Evolutionary conservation across 306 rosid genomes (phyloP).

Genomic region (Rosa rugosa): DNA sequence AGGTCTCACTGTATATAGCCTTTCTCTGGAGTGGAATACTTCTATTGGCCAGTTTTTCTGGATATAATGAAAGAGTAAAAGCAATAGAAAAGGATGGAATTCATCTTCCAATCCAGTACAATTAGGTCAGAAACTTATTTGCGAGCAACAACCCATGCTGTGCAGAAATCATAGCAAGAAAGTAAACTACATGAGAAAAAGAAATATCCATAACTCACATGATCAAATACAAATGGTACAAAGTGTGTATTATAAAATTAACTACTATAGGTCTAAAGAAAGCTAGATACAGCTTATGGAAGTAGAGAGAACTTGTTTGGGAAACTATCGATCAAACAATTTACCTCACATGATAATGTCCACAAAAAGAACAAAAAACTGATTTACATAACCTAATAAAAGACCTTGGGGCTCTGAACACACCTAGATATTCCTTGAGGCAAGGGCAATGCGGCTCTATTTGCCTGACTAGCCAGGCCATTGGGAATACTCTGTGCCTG

Average conservation of each 20-base stretch:
- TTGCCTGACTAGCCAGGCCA: constrained; percentile 76
- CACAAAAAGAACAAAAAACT: constrained; percentile 36
- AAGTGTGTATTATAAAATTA: constrained; percentile 23
- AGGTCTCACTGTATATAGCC: constrained; percentile 1
- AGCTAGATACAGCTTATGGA: constrained; percentile 37
- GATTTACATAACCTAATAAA: constrained; percentile 48
- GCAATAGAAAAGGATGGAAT: not conserved
- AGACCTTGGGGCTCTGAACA: constrained; percentile 83
- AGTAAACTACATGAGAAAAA: constrained; percentile 1
- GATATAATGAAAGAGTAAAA: not conserved
- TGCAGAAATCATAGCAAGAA: constrained; percentile 9
- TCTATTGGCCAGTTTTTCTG: not conserved
- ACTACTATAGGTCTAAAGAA: constrained; percentile 27
- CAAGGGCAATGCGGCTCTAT: constrained; percentile 66
- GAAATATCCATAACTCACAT: constrained; percentile 23
- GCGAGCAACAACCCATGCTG: not conserved
- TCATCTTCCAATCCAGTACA: constrained; percentile 10
- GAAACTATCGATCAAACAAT: constrained; percentile 32
- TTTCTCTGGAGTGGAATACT: not conserved
- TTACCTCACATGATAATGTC: constrained; percentile 34
- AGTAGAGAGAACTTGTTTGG: constrained; percentile 22
- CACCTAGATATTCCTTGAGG: constrained; percentile 99
- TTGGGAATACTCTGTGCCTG: constrained; percentile 58
- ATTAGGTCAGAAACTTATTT: not conserved
- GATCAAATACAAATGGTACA: constrained; percentile 30